These are phyloP conservation scores for Hirschfeldia incana DNA, from an alignment of 345 rosid genomes.

Conservation along the genomic window DNA sequence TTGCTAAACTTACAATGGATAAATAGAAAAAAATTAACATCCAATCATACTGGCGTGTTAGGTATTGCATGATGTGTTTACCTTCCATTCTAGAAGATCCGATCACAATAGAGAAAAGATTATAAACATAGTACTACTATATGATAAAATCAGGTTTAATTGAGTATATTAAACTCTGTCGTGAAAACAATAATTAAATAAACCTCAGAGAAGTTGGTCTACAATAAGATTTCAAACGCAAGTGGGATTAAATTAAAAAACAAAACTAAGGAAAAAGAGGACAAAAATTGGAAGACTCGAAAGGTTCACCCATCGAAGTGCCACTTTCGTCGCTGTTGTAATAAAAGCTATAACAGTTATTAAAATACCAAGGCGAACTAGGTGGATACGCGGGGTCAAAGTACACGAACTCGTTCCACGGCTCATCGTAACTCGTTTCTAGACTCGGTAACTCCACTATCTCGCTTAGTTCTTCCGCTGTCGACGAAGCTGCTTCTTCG, in stretches of 20 bases:
- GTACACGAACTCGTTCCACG: constrained; percentile 57
- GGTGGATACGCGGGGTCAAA: constrained; percentile 54
- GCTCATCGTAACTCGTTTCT: constrained; percentile 52
- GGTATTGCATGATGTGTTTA: neutral
- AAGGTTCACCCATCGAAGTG: constrained; percentile 36
- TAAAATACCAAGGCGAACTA: constrained; percentile 44
- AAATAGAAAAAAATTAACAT: neutral
- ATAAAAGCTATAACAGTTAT: constrained; percentile 38
- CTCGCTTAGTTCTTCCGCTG: constrained; percentile 72
- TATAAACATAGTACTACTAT: neutral
- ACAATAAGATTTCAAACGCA: neutral
- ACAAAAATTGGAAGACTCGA: constrained; percentile 41
- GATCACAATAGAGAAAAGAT: neutral
- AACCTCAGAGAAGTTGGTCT: neutral
- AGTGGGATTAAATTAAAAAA: neutral
- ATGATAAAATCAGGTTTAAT: constrained; percentile 17
- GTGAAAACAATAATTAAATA: constrained; percentile 18
- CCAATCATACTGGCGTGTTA: neutral
- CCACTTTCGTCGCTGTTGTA: constrained; percentile 43
- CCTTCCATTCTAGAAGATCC: neutral
- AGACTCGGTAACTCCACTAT: constrained; percentile 81
- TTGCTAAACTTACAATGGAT: neutral
- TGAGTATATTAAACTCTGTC: constrained; percentile 12
- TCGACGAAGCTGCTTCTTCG: constrained; percentile 46
- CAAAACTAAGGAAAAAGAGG: constrained; percentile 32